Percentiles rank a stretch among this genome's conserved stretches.
Evolutionary conservation across 192 early-diverging fungal species (phyloP).

Genomic region (Gonapodya sp.): DNA sequence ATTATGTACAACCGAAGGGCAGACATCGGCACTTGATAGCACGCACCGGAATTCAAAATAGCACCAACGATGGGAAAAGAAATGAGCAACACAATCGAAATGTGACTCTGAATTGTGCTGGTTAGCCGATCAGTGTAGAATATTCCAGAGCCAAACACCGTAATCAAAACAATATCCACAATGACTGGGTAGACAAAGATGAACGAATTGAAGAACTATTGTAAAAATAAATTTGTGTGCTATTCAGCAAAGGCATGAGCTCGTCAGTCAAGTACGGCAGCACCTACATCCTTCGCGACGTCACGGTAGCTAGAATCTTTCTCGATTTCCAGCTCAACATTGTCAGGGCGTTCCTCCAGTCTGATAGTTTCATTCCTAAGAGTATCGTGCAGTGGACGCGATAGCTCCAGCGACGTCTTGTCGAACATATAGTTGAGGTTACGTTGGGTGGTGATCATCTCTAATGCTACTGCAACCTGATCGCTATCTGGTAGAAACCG

Average conservation of each 20-base stretch:
- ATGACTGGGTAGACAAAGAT: constrained; percentile 36
- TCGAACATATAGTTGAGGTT: constrained; percentile 23
- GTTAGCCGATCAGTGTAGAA: constrained; percentile 15
- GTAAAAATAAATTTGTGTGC: constrained; percentile 9
- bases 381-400: constrained; percentile 18
- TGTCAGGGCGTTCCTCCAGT: neutral
- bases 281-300: constrained; percentile 16
- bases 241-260: constrained; percentile 6
- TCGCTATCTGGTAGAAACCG: constrained; percentile 28
- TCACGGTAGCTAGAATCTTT: neutral
- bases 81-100: neutral
- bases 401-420: constrained; percentile 21
- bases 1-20: neutral
- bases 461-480: constrained; percentile 32
- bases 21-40: neutral
- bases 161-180: constrained; percentile 25
- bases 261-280: neutral
- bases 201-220: constrained; percentile 27
- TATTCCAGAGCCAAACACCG: constrained; percentile 24
- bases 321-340: neutral
- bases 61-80: constrained; percentile 1
- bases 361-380: constrained; percentile 13
- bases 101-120: neutral
- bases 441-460: constrained; percentile 32
- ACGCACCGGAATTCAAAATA: neutral